These are phyloP conservation scores for Phialophora verrucosa DNA, from an alignment of 2,329 filamentous ascomycete species.

Conservation along the genomic window DNA sequence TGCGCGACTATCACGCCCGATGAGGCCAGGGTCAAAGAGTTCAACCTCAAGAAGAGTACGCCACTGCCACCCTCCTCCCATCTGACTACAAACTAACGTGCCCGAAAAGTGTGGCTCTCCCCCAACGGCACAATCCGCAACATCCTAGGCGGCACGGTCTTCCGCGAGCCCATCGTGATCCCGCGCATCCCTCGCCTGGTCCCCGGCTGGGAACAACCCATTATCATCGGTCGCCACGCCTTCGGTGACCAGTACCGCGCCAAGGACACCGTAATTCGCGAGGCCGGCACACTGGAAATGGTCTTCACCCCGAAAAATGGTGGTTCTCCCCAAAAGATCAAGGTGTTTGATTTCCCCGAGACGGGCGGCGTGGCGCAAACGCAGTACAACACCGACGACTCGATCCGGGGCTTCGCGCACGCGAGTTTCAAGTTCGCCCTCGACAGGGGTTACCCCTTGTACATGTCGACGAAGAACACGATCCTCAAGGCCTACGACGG, in stretches of 20 bases:
- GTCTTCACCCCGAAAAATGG: slow-evolving; percentile 80
- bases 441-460: slow-evolving; percentile 85
- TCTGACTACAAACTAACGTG: slow-evolving; percentile 21
- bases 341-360: slow-evolving; percentile 88
- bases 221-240: slow-evolving; percentile 97
- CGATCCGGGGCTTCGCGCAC: slow-evolving; percentile 92
- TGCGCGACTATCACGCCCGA: slow-evolving; percentile 99
- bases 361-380: slow-evolving; percentile 89
- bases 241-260: slow-evolving; percentile 99
- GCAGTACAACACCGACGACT: slow-evolving; percentile 98
- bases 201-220: slow-evolving; percentile 97
- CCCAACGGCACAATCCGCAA: slow-evolving; percentile 88
- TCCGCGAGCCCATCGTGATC: slow-evolving; percentile 98
- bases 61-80: slow-evolving; percentile 13
- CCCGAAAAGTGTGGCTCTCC: slow-evolving; percentile 83
- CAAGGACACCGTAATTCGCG: slow-evolving; percentile 84
- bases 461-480: slow-evolving; percentile 99
- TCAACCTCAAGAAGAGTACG: slow-evolving; percentile 97
- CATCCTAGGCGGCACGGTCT: slow-evolving; percentile 87
- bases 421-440: slow-evolving; percentile 95
- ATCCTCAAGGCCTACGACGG: slow-evolving; percentile 99
- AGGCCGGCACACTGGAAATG: slow-evolving; percentile 88
- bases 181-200: slow-evolving; percentile 90
- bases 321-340: slow-evolving; percentile 79
- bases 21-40: slow-evolving; percentile 94